Evolutionary conservation across 805 yeast species (phyloP).

Genomic region (Cyberlindnera maclurae): DNA sequence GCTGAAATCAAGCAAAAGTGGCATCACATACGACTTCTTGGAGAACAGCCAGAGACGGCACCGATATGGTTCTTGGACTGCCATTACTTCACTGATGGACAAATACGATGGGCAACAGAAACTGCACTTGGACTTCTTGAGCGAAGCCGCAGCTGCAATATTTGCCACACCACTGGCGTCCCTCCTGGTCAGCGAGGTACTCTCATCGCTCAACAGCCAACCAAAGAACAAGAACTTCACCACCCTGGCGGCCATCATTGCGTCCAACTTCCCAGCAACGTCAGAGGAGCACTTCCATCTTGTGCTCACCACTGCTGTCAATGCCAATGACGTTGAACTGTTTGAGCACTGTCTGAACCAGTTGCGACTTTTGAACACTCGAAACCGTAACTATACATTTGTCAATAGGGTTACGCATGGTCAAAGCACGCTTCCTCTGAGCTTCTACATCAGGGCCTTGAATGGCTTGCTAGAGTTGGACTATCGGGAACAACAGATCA

Average conservation of each 20-base stretch:
- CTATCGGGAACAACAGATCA: slow-evolving; percentile 3
- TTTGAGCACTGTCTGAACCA: slow-evolving; percentile 1
- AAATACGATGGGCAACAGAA: not conserved
- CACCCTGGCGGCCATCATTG: slow-evolving; percentile 2
- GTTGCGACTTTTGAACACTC: slow-evolving; percentile 5
- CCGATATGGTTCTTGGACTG: slow-evolving; percentile 1
- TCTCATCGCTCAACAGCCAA: not conserved
- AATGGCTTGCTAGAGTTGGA: slow-evolving; percentile 5
- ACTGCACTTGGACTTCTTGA: slow-evolving; percentile 4
- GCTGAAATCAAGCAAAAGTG: not conserved
- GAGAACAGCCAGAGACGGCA: slow-evolving; percentile 2
- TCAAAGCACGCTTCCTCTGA: not conserved
- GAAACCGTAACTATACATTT: slow-evolving; percentile 3
- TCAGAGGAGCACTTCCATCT: slow-evolving; percentile 1
- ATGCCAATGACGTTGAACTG: slow-evolving; percentile 4
- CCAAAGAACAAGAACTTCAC: slow-evolving; percentile 9
- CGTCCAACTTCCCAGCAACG: not conserved
- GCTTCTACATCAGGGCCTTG: slow-evolving; percentile 3
- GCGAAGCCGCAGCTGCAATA: slow-evolving; percentile 3
- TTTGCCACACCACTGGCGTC: slow-evolving; percentile 5
- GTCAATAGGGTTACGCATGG: slow-evolving; percentile 2
- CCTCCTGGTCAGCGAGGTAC: not conserved
- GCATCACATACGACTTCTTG: slow-evolving; percentile 3
- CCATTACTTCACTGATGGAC: not conserved
- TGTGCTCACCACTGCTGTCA: slow-evolving; percentile 4